Evolutionary conservation across 176 grass and related monocot species (phyloP).

Genomic region (Oryza nivara): DNA sequence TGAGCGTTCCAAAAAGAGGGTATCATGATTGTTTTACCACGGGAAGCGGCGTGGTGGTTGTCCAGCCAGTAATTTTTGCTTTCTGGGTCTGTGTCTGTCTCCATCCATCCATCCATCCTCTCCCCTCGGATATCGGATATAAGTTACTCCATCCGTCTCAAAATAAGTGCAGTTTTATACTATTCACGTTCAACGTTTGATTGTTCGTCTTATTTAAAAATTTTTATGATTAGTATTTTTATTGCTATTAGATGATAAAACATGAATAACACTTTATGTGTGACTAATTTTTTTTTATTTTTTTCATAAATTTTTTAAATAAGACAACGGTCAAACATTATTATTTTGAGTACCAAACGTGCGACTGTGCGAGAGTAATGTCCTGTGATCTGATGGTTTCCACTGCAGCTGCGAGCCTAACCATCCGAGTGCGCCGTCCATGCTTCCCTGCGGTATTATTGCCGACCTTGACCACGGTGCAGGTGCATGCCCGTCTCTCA

Average conservation of each 20-base stretch:
- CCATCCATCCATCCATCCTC: neutral
- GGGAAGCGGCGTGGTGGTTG: neutral
- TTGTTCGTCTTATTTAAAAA: no score
- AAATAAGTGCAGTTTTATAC: no score
- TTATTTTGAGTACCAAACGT: neutral
- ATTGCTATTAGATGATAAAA: no score
- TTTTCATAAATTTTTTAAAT: no score
- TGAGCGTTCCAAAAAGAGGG: neutral
- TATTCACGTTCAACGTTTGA: no score
- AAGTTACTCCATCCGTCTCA: neutral
- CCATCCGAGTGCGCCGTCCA: neutral
- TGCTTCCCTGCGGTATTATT: neutral
- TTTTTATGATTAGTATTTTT: no score
- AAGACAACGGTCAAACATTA: no score
- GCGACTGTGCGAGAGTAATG: neutral
- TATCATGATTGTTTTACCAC: neutral
- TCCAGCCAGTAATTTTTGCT: neutral
- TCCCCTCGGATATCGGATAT: neutral
- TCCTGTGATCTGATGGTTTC: neutral
- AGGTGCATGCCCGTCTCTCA: neutral
- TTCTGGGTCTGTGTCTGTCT: no score
- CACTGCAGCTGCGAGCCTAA: neutral
- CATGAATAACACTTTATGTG: no score
- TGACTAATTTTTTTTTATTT: no score
- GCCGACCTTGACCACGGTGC: neutral